Base-by-base conservation (phyloP, 75 land plant species). In the Selaginella moellendorffii region DNA sequence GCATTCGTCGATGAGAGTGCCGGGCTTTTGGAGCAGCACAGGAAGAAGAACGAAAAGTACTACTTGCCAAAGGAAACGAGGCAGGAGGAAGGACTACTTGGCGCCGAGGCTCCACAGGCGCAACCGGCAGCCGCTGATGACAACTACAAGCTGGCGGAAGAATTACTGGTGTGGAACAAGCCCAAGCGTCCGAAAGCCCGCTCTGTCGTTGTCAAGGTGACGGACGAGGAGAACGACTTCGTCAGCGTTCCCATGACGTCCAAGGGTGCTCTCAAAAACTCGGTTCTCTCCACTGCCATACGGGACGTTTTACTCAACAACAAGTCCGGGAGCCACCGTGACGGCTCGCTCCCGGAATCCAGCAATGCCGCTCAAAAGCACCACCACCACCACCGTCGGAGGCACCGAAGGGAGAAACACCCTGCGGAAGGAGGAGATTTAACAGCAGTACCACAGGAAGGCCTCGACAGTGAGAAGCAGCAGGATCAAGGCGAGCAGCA, bases 31-130 rank as follows among this genome's bases (percentile, higher is more conserved):
- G 75, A 77, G 24, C 80, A 85, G 67, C 98, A 93, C 54, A 77
- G 98, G 10, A 85, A 86, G 72, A 72, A 85, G 19, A 86, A 88
- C 74, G 87, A 86, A 51, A 28, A 76, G 24, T 93, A 80, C 71
- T 93, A 93, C 63, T 76, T 93, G 64, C 80, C 96, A n/a, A 76
- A 46, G 74, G 58, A 27, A 82, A 77, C 46, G 75, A 65, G 27
- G 73, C 5, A 25, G 75, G 72, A 24, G 29, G 63, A 24, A 61
- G 76, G 71, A 22, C 28, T 63, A 26, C 56, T 42, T 51, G 53
- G 81, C 8, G 77, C 78, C 63, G 77, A 31, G 28, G 0, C 60
- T 58, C 23, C 69, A 53, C 86, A 82, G 28, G 84, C 87, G 63
- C 76, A 80, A 62, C 75, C 76, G n/a, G 69, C 60, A 14, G 64